phyloP scores from a whole-genome alignment of 202 grass and related monocot genomes.

The Schoenoplectus triqueter region DNA sequence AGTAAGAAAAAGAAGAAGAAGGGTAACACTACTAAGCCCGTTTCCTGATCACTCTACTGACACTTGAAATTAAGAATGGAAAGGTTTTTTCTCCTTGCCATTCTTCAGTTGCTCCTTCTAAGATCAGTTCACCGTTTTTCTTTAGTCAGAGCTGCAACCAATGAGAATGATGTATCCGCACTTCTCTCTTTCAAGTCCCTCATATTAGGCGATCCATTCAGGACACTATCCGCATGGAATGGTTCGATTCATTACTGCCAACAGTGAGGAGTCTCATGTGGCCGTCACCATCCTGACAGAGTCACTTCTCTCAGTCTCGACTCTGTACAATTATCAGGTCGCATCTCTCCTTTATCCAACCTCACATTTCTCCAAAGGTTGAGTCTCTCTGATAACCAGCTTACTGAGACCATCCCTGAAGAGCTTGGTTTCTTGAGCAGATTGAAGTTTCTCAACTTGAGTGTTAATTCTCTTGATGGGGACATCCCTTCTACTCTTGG shows the following conservation, averaged over 20 bases:
- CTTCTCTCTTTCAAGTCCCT: conserved; percentile 1
- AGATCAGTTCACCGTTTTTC: background rate
- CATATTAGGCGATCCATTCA: background rate
- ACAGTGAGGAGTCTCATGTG: background rate
- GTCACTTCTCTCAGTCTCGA: background rate
- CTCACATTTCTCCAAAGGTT: background rate
- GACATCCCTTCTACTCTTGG: background rate
- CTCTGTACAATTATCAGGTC: background rate
- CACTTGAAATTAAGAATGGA: background rate
- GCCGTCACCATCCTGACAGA: background rate
- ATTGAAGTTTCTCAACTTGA: background rate
- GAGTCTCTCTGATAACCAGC: background rate
- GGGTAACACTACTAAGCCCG: too few relatives aligned
- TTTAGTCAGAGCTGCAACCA: background rate
- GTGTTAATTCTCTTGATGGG: background rate
- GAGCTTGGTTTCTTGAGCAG: background rate
- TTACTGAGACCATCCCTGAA: background rate
- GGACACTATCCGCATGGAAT: background rate
- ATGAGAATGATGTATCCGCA: background rate
- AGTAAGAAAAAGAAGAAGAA: too few relatives aligned
- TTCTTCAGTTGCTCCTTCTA: background rate
- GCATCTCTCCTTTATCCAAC: background rate
- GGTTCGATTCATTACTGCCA: background rate
- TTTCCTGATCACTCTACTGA: background rate
- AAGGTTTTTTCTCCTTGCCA: background rate